These are phyloP conservation scores for Tuctoria greenei DNA, from an alignment of 176 grass and related monocot species.

Conservation along the genomic window DNA sequence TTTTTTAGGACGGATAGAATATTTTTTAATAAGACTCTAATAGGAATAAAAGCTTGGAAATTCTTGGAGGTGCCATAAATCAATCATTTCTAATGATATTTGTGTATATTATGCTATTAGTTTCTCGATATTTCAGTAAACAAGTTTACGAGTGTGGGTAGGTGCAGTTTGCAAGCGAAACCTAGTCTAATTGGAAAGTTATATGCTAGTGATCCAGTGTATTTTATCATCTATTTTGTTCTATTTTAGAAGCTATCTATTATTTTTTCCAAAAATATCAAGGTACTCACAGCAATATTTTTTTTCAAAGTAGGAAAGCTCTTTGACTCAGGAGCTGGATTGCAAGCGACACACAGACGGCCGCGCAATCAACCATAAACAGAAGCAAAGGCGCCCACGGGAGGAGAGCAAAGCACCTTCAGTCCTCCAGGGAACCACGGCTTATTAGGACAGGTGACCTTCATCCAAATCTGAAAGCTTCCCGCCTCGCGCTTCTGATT, in stretches of 20 bases:
- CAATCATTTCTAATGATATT: background rate
- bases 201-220: background rate
- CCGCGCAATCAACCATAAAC: constrained; percentile 12
- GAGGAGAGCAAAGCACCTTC: background rate
- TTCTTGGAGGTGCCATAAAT: too few species aligned
- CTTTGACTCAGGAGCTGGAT: too few species aligned
- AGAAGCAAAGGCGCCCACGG: constrained; percentile 27
- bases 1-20: too few species aligned
- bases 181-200: background rate
- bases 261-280: background rate
- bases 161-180: background rate
- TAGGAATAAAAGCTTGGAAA: too few species aligned
- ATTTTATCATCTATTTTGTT: background rate
- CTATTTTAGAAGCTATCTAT: background rate
- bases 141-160: background rate
- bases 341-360: background rate
- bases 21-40: too few species aligned
- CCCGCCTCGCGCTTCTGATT: background rate
- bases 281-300: background rate
- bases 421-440: too few species aligned
- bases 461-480: background rate
- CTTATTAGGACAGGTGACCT: too few species aligned
- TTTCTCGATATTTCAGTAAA: background rate
- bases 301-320: too few species aligned
- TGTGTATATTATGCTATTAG: background rate